Evolutionary conservation across 169 alveolate species (phyloP).

Genomic region (Plasmodium blacklocki): DNA sequence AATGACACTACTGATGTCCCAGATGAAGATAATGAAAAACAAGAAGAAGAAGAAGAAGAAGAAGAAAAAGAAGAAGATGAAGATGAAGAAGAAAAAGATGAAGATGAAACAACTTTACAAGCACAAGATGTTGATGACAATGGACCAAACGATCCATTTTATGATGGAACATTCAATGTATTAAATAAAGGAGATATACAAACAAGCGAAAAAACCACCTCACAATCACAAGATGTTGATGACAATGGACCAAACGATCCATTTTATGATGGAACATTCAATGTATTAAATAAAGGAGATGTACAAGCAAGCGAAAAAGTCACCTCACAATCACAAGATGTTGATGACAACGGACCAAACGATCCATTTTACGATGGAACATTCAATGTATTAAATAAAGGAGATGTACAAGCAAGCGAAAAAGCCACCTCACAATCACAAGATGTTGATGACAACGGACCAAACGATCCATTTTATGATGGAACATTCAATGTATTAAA

Average conservation of each 20-base stretch:
- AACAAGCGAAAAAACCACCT: too few relatives aligned
- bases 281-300: too few relatives aligned
- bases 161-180: too few relatives aligned
- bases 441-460: neutral
- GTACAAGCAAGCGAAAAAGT: too few relatives aligned
- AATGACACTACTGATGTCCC: too few relatives aligned
- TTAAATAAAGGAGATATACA: neutral
- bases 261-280: too few relatives aligned
- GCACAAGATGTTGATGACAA: neutral
- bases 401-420: too few relatives aligned
- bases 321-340: neutral
- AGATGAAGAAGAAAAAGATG: neutral
- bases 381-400: too few relatives aligned
- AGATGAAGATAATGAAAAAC: neutral
- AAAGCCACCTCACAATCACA: neutral
- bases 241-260: too few relatives aligned
- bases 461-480: too few relatives aligned
- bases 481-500: too few relatives aligned
- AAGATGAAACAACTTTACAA: neutral
- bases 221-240: neutral
- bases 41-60: neutral
- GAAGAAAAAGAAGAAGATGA: neutral
- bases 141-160: too few relatives aligned
- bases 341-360: neutral
- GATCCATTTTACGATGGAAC: neutral